Conservation (phyloP, 192 early-diverging fungal species). For the Rhizophagus clarus region DNA sequence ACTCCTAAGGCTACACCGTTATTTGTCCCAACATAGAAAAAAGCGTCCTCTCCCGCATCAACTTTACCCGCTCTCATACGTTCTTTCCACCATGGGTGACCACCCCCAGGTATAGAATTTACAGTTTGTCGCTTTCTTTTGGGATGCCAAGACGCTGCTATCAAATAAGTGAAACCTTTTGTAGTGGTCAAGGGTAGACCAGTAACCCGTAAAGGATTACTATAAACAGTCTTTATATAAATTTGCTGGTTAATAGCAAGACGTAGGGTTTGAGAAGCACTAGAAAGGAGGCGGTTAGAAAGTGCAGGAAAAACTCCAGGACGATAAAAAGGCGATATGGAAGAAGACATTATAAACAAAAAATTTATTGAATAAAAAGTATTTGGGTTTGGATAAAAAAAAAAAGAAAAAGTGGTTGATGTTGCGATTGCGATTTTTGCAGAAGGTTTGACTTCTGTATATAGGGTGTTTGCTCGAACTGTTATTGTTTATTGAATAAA, state of each 20-base stretch:
- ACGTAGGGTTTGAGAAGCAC: slow-evolving; percentile 27
- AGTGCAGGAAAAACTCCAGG: slow-evolving; percentile 27
- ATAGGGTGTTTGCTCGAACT: not conserved
- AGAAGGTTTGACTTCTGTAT: not conserved
- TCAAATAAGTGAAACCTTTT: slow-evolving; percentile 31
- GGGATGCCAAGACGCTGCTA: slow-evolving; percentile 26
- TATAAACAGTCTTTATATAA: slow-evolving; percentile 18
- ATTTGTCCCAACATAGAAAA: slow-evolving; percentile 56
- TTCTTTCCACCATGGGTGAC: slow-evolving; percentile 45
- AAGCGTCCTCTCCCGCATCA: slow-evolving; percentile 64
- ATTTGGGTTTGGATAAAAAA: not conserved
- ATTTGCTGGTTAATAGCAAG: slow-evolving; percentile 21
- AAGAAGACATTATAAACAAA: slow-evolving; percentile 7
- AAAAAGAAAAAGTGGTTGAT: not conserved
- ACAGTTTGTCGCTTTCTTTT: slow-evolving; percentile 23
- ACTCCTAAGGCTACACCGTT: slow-evolving; percentile 59
- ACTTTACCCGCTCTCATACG: slow-evolving; percentile 53
- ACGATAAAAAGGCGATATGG: slow-evolving; percentile 31
- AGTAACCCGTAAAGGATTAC: slow-evolving; percentile 9
- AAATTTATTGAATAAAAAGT: not conserved
- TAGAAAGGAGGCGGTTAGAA: slow-evolving; percentile 20
- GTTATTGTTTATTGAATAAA: not conserved
- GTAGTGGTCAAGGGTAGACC: slow-evolving; percentile 17
- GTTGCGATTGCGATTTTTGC: not conserved
- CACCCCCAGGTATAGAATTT: not conserved